Base-by-base conservation (phyloP, 2,329 filamentous ascomycete genomes). In the Colletotrichum neosansevieriae region DNA sequence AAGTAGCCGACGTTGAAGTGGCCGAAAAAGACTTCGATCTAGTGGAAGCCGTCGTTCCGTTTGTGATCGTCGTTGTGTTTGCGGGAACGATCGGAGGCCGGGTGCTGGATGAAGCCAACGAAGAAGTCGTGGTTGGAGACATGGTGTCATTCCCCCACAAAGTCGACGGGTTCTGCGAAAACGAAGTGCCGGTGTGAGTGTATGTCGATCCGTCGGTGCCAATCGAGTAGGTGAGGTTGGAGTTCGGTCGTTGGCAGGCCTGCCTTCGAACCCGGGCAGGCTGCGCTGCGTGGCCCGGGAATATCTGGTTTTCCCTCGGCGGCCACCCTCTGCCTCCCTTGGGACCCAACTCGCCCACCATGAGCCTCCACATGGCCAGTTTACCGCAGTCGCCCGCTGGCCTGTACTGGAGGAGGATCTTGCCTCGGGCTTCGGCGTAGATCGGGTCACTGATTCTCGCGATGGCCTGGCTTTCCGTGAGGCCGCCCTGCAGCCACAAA, bases 21-120 rank as follows among this genome's bases (percentile, higher is more conserved):
- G 6, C 13, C 10, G 3, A 5, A 15, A 29, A 3, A 3, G 13
- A 32, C 15, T 24, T 50, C 3, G 47, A 32, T 5, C 7, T 29
- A 12, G 0, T 19, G 9, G 47, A 32, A 1, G 13, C 15, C 1
- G 1, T 32, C n/a, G 0, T 13, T 7, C 29, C 17, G 49, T 2
- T 19, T 17, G 49, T 24, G 15, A 1, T 3, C 34, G 24, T 53
- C 10, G 49, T 36, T 17, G n/a, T 2, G 17, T 53, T 53, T 11
- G 49, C 10, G 13, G 49, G 29, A 1, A 53, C 2, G 1, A 29
- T 13, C 0, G 2, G 7, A 2, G n/a, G 15, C 3, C 2, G 17
- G 3, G 49, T 34, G 15, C 6, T 9, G 1, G 29, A 17, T 21
- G 34, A 5, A 53, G 49, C 29, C 29, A 2, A 12, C 1, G 49